phyloP scores from a whole-genome alignment of 805 yeast genomes.

The Lachancea thermotolerans region DNA sequence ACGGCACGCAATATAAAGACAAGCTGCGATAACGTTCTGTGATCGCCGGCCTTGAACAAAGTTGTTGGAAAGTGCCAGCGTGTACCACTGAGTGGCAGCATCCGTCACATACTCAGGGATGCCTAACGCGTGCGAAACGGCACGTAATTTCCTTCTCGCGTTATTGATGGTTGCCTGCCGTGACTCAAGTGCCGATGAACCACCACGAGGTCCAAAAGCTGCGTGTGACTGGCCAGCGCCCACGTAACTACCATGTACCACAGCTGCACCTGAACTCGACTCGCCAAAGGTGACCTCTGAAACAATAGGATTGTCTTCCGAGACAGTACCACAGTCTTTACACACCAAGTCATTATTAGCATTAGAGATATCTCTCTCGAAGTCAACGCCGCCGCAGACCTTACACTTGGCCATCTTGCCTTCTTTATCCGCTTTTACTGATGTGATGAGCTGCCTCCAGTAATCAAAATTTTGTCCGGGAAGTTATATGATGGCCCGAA shows the following conservation, averaged over 20 bases:
- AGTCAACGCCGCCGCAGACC: conserved; percentile 48
- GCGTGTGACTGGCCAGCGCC: conserved; percentile 82
- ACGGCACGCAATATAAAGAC: conserved; percentile 91
- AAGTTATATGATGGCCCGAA: no score
- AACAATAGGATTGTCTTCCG: conserved; percentile 89
- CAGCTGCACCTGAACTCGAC: conserved; percentile 86
- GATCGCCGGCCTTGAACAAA: conserved; percentile 97
- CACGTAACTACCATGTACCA: conserved; percentile 90
- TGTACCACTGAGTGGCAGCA: conserved; percentile 85
- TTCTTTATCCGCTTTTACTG: not conserved
- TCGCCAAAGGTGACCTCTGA: conserved; percentile 95
- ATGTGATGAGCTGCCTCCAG: not conserved
- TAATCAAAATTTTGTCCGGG: not conserved
- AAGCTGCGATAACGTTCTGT: conserved; percentile 91
- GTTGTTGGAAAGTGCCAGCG: conserved; percentile 74
- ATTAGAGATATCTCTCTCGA: conserved; percentile 45
- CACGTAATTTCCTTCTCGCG: conserved; percentile 71
- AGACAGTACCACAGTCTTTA: conserved; percentile 75
- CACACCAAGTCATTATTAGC: conserved; percentile 78
- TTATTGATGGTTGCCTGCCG: conserved; percentile 84
- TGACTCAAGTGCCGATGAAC: conserved; percentile 71
- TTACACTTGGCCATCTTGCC: conserved; percentile 28
- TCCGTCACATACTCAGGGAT: conserved; percentile 84
- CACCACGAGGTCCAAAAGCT: conserved; percentile 45
- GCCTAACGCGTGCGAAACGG: conserved; percentile 68